phyloP scores from a whole-genome alignment of 2,329 filamentous ascomycete species.

The Colletotrichum spinosum region DNA sequence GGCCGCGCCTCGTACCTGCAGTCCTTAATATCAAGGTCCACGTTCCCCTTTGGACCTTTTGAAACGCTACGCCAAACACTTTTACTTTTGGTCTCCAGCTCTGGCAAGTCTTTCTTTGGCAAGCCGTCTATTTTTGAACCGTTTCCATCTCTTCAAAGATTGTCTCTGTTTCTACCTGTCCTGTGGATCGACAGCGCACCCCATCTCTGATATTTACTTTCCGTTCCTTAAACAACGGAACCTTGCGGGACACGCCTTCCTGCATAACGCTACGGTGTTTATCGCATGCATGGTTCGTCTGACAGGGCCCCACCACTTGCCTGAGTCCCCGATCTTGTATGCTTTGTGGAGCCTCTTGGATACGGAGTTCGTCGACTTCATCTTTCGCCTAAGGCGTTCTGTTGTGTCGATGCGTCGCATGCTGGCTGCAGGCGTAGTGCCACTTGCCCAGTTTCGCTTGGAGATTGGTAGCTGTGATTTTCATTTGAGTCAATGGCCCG shows the following conservation, averaged over 20 bases:
- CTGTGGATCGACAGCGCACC: neutral
- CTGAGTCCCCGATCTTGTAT: neutral
- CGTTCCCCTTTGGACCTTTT: conserved; percentile 1
- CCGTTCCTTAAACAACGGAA: neutral
- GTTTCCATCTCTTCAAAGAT: neutral
- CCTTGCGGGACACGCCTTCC: neutral
- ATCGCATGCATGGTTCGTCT: conserved; percentile 4
- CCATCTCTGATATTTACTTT: neutral
- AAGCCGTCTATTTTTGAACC: neutral
- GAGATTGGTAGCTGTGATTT: neutral
- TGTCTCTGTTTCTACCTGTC: neutral
- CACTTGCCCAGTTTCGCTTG: too few relatives aligned
- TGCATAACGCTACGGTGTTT: conserved; percentile 1
- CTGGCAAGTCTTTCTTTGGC: neutral
- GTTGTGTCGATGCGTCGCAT: neutral
- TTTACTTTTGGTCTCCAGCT: neutral
- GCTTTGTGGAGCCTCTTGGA: conserved; percentile 16
- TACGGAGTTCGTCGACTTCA: neutral
- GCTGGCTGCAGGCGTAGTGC: too few relatives aligned
- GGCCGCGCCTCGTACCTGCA: conserved; percentile 15
- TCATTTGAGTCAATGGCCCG: too few relatives aligned
- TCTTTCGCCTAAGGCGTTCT: neutral
- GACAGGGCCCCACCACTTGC: conserved; percentile 13
- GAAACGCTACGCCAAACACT: conserved; percentile 21
- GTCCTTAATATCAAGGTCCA: conserved; percentile 14